These are phyloP conservation scores for Pisolithus thermaeus DNA, from an alignment of 1,284 basidiomycete genomes.

Conservation along the genomic window DNA sequence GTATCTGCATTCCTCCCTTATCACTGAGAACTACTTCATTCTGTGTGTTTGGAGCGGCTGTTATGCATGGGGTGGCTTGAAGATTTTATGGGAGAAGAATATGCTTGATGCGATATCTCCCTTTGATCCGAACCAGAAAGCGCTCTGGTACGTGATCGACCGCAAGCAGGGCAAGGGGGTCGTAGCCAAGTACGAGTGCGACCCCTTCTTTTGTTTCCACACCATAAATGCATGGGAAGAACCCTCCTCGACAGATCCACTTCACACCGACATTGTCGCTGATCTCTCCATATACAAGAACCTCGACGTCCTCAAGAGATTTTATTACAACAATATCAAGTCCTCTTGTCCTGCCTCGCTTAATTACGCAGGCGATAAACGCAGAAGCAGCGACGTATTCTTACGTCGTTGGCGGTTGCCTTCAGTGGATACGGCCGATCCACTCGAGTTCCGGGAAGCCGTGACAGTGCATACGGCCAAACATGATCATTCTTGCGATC, in stretches of 20 bases:
- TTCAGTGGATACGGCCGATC: conserved; percentile 16
- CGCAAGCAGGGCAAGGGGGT: conserved; percentile 30
- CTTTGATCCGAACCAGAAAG: conserved; percentile 24
- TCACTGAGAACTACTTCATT: conserved; percentile 33
- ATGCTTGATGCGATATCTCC: conserved; percentile 27
- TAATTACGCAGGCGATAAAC: conserved; percentile 23
- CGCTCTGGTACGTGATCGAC: conserved; percentile 34
- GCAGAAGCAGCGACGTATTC: conserved; percentile 16
- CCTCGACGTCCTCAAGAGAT: conserved; percentile 21
- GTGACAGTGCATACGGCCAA: conserved; percentile 17
- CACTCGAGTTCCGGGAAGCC: conserved; percentile 15
- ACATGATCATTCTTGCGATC: conserved; percentile 27
- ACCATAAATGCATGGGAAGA: conserved; percentile 33
- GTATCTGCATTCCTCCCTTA: conserved; percentile 32
- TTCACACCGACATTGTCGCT: conserved; percentile 29
- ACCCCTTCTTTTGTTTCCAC: conserved; percentile 36
- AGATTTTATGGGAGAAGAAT: conserved; percentile 28
- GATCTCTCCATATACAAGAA: conserved; percentile 33
- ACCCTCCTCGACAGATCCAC: conserved; percentile 20
- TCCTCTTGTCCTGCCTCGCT: conserved; percentile 26
- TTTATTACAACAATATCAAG: conserved; percentile 21
- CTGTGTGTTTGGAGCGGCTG: conserved; percentile 31
- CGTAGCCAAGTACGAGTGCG: conserved; percentile 32
- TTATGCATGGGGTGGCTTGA: conserved; percentile 25
- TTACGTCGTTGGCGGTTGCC: conserved; percentile 22